Percentiles rank a stretch among this genome's conserved stretches.
Conservation (phyloP, 306 rosid species). For the Lablab purpureus region DNA sequence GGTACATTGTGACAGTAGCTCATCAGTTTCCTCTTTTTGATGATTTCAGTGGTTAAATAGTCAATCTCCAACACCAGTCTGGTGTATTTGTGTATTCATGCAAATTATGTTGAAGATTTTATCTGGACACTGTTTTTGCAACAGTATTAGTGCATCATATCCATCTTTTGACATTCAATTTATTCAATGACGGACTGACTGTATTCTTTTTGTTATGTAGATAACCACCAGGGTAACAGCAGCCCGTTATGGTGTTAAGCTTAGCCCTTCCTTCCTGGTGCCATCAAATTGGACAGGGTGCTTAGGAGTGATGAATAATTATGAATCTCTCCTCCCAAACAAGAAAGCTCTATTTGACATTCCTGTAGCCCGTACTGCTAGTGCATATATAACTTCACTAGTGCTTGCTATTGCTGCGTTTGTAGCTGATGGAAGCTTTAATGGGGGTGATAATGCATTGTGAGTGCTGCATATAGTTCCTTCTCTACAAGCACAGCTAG, state of each 20-base stretch:
- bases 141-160: background rate
- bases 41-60: slow-evolving; percentile 6
- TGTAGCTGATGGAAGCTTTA: slow-evolving; percentile 89
- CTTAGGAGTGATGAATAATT: slow-evolving; percentile 92
- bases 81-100: background rate
- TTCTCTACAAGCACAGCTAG: background rate
- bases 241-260: slow-evolving; percentile 84
- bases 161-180: slow-evolving; percentile 24
- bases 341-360: slow-evolving; percentile 90
- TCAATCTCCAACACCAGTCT: background rate
- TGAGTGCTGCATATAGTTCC: slow-evolving; percentile 50
- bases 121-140: background rate
- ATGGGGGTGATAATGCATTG: slow-evolving; percentile 95
- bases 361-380: slow-evolving; percentile 87
- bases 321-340: slow-evolving; percentile 85
- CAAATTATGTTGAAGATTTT: slow-evolving; percentile 16
- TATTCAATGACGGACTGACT: slow-evolving; percentile 26
- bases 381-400: slow-evolving; percentile 85
- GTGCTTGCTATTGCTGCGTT: slow-evolving; percentile 84
- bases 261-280: slow-evolving; percentile 93
- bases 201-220: slow-evolving; percentile 56
- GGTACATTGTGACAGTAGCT: background rate
- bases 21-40: background rate
- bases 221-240: slow-evolving; percentile 88
- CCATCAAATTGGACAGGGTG: slow-evolving; percentile 97